Evolutionary conservation across 73 alveolate species (phyloP), one percentile per base, ranked within the genome.

Genomic region (Diophrys appendiculata): DNA sequence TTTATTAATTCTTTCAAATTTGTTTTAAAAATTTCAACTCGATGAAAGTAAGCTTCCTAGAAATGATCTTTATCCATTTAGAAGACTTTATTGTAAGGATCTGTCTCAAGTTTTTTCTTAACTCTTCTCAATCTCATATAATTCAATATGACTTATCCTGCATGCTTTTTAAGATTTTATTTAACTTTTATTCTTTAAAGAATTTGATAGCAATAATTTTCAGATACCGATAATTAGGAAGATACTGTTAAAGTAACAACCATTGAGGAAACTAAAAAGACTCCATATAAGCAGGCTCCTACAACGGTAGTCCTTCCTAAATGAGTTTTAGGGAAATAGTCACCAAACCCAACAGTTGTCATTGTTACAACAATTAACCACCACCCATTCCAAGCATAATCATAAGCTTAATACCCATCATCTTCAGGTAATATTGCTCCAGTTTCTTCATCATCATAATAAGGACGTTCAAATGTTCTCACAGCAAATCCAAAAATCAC

Each of bases 271-370:
- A 95, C 98, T 35, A 97, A 80, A 77, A 97, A 95, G 69, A 91
- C 92, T 26, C 99, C 99, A 92, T 93, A 83, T 73, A 93, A 84
- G 90, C 99, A 94, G 72, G 98, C 98, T 33, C 94, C 64, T 64
- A 95, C 80, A 55, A 95, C 90, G 35, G 93, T 89, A 3, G 93
- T 52, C 82, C 99, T 87, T 74, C 99, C 99, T 55, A 95, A 77
- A 72, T 91, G 94, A 29, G 99, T 97, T 52, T 93, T 86, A 24
- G 99, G 98, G 78, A 86, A 95, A 80, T 81, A 93, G 88, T 97
- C 99, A 30, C 99, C 99, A 90, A 91, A 97, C 69, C 99, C 99
- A 26, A 97, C 96, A 29, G 98, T 90, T 75, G 90, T 74, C 90
- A 82, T 82, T 14, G 90, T 82, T 24, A 82, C 90, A 22, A 74